phyloP scores from a whole-genome alignment of 768 basidiomycete species.

The Saitozyma podzolica region DNA sequence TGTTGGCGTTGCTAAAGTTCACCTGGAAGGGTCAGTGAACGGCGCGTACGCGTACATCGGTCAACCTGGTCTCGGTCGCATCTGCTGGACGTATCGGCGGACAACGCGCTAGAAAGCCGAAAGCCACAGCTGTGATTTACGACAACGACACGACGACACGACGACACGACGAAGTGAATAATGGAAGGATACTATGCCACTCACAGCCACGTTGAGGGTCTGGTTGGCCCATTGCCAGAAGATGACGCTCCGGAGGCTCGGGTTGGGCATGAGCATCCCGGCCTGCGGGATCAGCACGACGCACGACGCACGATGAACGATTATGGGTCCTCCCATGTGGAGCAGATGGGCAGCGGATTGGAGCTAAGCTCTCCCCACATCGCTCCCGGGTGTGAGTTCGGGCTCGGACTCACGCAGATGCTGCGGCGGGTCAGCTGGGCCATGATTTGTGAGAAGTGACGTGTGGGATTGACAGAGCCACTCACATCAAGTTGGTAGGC shows the following conservation, averaged over 20 bases:
- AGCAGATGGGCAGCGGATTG: no score
- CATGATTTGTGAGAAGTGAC: background rate
- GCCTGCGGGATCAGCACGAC: constrained; percentile 28
- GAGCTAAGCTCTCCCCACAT: constrained; percentile 1
- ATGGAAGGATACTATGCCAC: constrained; percentile 1
- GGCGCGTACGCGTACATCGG: background rate
- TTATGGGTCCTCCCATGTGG: no score
- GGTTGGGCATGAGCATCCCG: constrained; percentile 56
- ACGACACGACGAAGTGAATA: background rate
- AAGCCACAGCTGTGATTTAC: background rate
- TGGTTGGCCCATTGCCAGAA: constrained; percentile 55
- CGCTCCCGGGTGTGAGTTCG: background rate
- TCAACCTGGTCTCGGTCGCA: no score
- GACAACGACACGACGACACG: background rate
- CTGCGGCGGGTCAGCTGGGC: constrained; percentile 8
- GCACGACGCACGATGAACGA: background rate
- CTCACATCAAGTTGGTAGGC: constrained; percentile 55
- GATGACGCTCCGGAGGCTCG: constrained; percentile 43
- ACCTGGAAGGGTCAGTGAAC: constrained; percentile 20
- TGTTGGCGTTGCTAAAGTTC: constrained; percentile 55
- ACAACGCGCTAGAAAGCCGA: no score
- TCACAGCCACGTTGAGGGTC: constrained; percentile 52
- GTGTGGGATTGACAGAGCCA: background rate
- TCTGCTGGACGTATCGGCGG: no score
- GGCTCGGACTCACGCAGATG: constrained; percentile 17